A percentile compares a stretch with the other conserved stretches of the same genome.
Conservation (phyloP, 495 filamentous ascomycete genomes). For the Penicillium ucsense region DNA sequence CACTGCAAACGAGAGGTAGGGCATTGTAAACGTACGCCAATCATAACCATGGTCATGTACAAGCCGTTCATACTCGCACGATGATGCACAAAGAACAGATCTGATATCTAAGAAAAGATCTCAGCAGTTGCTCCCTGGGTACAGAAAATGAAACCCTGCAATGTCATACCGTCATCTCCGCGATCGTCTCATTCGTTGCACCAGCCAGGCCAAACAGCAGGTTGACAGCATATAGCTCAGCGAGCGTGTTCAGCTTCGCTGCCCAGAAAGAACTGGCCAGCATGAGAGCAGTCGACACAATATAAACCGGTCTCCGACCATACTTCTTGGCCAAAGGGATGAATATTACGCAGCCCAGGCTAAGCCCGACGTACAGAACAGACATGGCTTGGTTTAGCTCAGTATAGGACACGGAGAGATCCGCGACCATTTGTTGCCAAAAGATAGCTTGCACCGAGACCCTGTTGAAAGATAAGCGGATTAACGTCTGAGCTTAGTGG, state of each 20-base stretch:
- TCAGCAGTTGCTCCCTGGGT: neutral
- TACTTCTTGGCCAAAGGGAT: constrained; percentile 27
- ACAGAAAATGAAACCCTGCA: neutral
- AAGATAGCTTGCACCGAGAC: constrained; percentile 24
- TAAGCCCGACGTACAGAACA: constrained; percentile 24
- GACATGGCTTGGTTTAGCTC: constrained; percentile 22
- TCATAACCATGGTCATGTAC: constrained; percentile 28
- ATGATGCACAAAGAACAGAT: constrained; percentile 32
- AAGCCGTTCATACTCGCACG: constrained; percentile 27
- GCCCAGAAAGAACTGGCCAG: constrained; percentile 23
- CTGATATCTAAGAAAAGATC: constrained; percentile 18
- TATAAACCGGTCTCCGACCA: constrained; percentile 26
- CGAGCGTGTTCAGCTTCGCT: constrained; percentile 11
- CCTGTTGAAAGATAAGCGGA: constrained; percentile 3
- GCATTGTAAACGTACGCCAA: constrained; percentile 17
- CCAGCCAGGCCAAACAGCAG: constrained; percentile 24
- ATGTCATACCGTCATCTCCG: constrained; percentile 22
- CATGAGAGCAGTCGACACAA: constrained; percentile 21
- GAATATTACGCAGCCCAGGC: constrained; percentile 23
- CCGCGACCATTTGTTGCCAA: constrained; percentile 27
- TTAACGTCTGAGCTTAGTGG: neutral
- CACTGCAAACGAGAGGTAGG: too few species aligned
- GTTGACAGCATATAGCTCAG: constrained; percentile 22
- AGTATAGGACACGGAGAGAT: constrained; percentile 17
- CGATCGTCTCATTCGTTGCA: constrained; percentile 26